Percentiles rank a stretch among this genome's conserved stretches.
These are phyloP conservation scores for Termitomyces sp. DNA, from an alignment of 768 basidiomycete species.

Conservation along the genomic window DNA sequence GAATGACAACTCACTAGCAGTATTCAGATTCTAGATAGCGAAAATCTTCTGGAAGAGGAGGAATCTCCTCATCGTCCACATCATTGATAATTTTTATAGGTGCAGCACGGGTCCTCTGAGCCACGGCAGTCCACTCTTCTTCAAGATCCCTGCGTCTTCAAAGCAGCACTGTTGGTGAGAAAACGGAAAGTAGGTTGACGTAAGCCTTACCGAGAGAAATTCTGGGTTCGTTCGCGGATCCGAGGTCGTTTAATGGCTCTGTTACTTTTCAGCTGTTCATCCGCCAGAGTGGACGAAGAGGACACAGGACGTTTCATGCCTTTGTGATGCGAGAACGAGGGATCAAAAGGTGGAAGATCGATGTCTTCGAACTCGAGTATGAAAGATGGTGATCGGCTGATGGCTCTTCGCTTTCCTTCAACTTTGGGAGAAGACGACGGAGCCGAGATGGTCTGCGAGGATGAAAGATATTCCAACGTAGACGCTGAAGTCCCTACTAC, in stretches of 20 bases:
- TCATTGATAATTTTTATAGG: conserved; percentile 30
- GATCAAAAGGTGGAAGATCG: background rate
- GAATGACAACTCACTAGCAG: conserved; percentile 31
- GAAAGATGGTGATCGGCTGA: background rate
- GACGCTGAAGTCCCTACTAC: background rate
- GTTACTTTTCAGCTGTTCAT: background rate
- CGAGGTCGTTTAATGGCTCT: background rate
- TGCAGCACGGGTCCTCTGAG: conserved; percentile 23
- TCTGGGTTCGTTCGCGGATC: background rate
- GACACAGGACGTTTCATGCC: conserved; percentile 1
- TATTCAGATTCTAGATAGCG: conserved; percentile 51
- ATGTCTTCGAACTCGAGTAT: background rate
- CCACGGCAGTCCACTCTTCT: conserved; percentile 28
- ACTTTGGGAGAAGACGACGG: background rate
- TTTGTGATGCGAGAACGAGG: background rate
- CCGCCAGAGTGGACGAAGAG: background rate
- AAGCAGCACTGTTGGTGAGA: too few relatives aligned
- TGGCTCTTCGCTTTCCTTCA: conserved; percentile 2
- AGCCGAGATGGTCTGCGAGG: background rate
- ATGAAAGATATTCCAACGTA: background rate
- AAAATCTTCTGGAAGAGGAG: conserved; percentile 36
- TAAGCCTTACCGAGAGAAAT: background rate
- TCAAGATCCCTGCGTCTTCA: conserved; percentile 20
- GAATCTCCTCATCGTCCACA: conserved; percentile 38
- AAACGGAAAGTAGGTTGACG: background rate